Evolutionary conservation across 768 basidiomycete species (phyloP).

Genomic region (Dioszegia crocea): DNA sequence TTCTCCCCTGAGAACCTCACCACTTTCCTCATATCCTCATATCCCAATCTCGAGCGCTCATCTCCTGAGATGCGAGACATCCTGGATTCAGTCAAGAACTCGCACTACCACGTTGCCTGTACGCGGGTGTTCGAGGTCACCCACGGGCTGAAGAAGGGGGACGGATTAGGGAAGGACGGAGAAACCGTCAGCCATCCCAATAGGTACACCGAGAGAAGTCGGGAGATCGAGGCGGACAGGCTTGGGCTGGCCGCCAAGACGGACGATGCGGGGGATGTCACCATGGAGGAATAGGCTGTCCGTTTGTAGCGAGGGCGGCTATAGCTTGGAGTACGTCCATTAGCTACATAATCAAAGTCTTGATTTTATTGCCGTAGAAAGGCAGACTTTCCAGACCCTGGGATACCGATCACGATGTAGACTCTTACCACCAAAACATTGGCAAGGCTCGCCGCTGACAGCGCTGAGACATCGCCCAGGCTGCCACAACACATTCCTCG

Average conservation of each 20-base stretch:
- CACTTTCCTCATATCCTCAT: slow-evolving; percentile 57
- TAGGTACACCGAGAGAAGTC: slow-evolving; percentile 55
- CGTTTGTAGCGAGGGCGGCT: too few relatives aligned
- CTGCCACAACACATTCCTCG: background rate
- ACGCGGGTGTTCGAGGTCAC: slow-evolving; percentile 95
- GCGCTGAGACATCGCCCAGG: too few relatives aligned
- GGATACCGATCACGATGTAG: too few relatives aligned
- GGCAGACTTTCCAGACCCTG: too few relatives aligned
- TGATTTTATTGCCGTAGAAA: too few relatives aligned
- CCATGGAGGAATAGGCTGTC: background rate
- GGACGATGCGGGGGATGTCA: background rate
- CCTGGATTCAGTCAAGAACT: slow-evolving; percentile 67
- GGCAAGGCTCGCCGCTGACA: background rate
- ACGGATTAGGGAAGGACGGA: slow-evolving; percentile 63
- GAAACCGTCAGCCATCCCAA: slow-evolving; percentile 94
- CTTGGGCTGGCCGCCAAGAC: slow-evolving; percentile 20
- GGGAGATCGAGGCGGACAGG: slow-evolving; percentile 34
- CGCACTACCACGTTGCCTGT: slow-evolving; percentile 92
- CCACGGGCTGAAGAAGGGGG: slow-evolving; percentile 82
- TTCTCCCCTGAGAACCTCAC: slow-evolving; percentile 78
- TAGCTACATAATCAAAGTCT: too few relatives aligned
- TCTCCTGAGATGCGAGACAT: slow-evolving; percentile 74
- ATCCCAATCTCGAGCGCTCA: slow-evolving; percentile 56
- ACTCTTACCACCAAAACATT: too few relatives aligned
- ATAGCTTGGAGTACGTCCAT: too few relatives aligned